These are phyloP conservation scores for Plasmodium gonderi DNA, from an alignment of 169 alveolate genomes.

Conservation along the genomic window DNA sequence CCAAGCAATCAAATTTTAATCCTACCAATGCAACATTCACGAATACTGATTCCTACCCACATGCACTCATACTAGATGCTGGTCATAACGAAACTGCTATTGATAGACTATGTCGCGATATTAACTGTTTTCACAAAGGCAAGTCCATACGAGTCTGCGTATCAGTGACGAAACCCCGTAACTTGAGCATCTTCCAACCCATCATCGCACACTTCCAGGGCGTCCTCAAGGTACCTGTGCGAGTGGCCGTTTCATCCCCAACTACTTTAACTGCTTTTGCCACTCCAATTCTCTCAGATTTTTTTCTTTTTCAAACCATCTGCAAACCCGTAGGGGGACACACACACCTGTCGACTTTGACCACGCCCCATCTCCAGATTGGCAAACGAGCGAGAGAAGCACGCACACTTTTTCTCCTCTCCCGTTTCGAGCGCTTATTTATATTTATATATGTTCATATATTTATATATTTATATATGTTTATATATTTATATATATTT, in stretches of 20 bases:
- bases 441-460: background rate
- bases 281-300: no score
- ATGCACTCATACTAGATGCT: slow-evolving; percentile 87
- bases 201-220: slow-evolving; percentile 49
- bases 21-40: background rate
- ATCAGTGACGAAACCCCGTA: slow-evolving; percentile 52
- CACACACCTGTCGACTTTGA: no score
- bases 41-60: slow-evolving; percentile 21
- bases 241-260: background rate
- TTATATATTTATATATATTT: background rate
- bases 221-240: background rate
- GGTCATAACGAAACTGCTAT: slow-evolving; percentile 91
- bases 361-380: no score
- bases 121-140: slow-evolving; percentile 53
- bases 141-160: slow-evolving; percentile 37
- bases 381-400: no score
- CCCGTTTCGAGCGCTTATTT: no score
- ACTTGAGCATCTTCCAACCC: slow-evolving; percentile 24
- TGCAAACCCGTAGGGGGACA: no score
- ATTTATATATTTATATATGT: background rate
- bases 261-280: no score
- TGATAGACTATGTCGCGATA: slow-evolving; percentile 82
- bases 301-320: no score
- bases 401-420: no score
- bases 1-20: background rate